Percentiles rank a stretch among this genome's conserved stretches.
These are phyloP conservation scores for Aspergillus chevalieri DNA, from an alignment of 2,329 filamentous ascomycete species.

Conservation along the genomic window DNA sequence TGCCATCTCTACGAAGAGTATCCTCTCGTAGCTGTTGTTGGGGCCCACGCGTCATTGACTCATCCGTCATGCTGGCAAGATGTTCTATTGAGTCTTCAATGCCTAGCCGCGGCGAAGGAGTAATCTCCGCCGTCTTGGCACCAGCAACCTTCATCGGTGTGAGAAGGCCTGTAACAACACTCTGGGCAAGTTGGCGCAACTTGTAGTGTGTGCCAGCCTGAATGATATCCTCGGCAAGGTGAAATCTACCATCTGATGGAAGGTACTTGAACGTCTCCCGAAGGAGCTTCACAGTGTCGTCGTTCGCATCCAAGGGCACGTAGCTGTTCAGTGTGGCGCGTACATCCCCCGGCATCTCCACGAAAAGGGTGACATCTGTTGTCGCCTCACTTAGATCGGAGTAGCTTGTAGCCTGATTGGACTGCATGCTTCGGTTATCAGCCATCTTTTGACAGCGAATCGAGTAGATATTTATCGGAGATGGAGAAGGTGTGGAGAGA, in stretches of 20 bases:
- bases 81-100: constrained; percentile 15
- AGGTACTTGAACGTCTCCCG: constrained; percentile 8
- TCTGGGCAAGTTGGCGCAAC: constrained; percentile 11
- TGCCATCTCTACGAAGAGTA: constrained; percentile 15
- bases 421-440: not conserved
- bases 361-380: not conserved
- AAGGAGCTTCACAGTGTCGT: constrained; percentile 7
- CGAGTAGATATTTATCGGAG: not conserved
- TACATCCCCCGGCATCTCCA: not conserved
- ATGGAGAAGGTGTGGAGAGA: not conserved
- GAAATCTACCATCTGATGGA: constrained; percentile 7
- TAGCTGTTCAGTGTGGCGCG: not conserved
- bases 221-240: constrained; percentile 12
- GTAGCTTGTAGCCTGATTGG: not conserved
- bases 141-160: constrained; percentile 14
- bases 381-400: not conserved
- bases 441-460: not conserved
- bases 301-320: not conserved
- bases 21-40: constrained; percentile 5
- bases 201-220: constrained; percentile 9
- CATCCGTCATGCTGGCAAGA: constrained; percentile 6
- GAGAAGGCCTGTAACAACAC: constrained; percentile 11
- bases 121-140: constrained; percentile 11
- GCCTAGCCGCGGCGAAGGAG: constrained; percentile 9
- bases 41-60: constrained; percentile 4